phyloP scores from a whole-genome alignment of 208 protist genomes.

The Acanthamoeba healyi region DNA sequence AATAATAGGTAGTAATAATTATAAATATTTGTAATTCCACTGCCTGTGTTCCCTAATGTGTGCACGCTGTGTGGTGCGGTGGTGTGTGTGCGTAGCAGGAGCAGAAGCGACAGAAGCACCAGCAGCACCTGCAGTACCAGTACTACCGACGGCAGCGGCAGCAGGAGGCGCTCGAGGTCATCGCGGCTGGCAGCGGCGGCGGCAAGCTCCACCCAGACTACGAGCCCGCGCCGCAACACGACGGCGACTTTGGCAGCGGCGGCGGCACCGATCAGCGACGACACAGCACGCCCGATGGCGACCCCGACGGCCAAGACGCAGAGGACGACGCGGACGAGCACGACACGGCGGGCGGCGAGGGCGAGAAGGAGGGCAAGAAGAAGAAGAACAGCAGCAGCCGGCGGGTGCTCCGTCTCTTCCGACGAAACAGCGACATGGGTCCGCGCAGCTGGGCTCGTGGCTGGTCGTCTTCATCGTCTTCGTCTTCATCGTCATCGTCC shows the following conservation, averaged over 20 bases:
- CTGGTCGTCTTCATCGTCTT: not conserved
- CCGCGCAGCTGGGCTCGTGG: slow-evolving; percentile 1
- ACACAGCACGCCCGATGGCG: not conserved
- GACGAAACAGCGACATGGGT: slow-evolving; percentile 32
- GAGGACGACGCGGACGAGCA: not conserved
- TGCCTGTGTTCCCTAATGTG: not conserved
- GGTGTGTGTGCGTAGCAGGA: not conserved
- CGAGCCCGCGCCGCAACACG: not conserved
- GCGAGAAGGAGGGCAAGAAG: slow-evolving; percentile 1
- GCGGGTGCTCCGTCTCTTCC: not conserved
- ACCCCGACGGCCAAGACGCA: no score
- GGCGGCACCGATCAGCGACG: not conserved
- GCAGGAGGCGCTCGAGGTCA: not conserved
- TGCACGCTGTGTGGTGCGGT: not conserved
- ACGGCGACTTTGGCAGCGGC: no score
- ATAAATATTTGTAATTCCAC: no score
- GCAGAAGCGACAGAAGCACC: not conserved
- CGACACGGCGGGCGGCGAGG: not conserved
- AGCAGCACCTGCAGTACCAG: slow-evolving; percentile 15
- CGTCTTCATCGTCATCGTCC: not conserved
- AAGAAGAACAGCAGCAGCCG: not conserved
- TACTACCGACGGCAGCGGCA: slow-evolving; percentile 19
- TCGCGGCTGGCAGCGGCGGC: not conserved
- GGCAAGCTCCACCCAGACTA: slow-evolving; percentile 17
- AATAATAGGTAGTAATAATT: not conserved